These are phyloP conservation scores for Fusarium udum DNA, from an alignment of 2,329 filamentous ascomycete genomes.

Conservation along the genomic window DNA sequence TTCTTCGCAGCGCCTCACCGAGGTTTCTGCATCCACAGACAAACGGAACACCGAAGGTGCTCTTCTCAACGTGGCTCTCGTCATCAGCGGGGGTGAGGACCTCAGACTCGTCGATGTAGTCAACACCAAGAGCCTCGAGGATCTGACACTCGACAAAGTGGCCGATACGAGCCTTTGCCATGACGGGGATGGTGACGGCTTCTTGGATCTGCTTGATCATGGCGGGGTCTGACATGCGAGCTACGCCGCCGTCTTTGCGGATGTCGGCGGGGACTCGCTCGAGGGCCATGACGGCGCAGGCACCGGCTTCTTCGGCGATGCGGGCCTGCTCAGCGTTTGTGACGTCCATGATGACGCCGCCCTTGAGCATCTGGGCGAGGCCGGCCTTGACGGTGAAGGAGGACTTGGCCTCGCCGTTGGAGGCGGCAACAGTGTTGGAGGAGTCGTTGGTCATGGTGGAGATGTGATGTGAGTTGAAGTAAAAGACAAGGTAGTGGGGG, in stretches of 20 bases:
- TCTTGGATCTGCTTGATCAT: constrained; percentile 97
- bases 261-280: constrained; percentile 98
- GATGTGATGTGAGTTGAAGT: background rate
- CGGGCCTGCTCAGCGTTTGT: constrained; percentile 92
- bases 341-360: constrained; percentile 99
- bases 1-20: constrained; percentile 89
- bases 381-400: constrained; percentile 93
- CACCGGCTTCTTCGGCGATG: constrained; percentile 97
- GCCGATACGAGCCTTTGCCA: constrained; percentile 98
- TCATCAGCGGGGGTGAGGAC: constrained; percentile 95
- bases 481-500: background rate
- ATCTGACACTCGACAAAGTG: constrained; percentile 99
- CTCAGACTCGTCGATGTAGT: constrained; percentile 99
- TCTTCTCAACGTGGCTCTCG: constrained; percentile 91
- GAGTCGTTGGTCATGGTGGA: constrained; percentile 49
- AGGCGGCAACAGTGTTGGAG: constrained; percentile 38
- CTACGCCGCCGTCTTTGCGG: constrained; percentile 88
- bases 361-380: constrained; percentile 97
- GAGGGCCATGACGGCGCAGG: constrained; percentile 96
- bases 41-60: constrained; percentile 83
- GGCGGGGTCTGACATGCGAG: constrained; percentile 93
- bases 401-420: constrained; percentile 51
- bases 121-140: constrained; percentile 91
- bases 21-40: constrained; percentile 96
- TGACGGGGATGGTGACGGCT: constrained; percentile 95